Percentiles rank a stretch among this genome's conserved stretches.
Conservation (phyloP, 208 protist genomes). For the Vickermania spadyakhi region DNA sequence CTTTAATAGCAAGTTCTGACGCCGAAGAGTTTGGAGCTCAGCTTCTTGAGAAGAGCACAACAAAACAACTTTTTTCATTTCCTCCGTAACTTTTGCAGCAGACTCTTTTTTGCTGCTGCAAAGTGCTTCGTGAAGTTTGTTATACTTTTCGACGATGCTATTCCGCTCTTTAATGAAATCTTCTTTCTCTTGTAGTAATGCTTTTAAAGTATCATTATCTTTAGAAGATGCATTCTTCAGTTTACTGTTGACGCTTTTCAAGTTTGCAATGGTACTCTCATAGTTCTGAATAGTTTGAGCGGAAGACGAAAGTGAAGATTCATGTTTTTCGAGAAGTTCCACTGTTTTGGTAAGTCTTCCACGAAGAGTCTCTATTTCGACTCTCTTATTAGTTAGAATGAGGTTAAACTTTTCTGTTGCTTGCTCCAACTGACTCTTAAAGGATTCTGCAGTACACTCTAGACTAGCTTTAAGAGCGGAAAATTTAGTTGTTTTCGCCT, state of each 20-base stretch:
- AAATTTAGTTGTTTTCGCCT: conserved; percentile 1
- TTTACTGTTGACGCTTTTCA: conserved; percentile 43
- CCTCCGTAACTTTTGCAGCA: conserved; percentile 24
- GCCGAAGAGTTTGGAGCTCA: conserved; percentile 61
- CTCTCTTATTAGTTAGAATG: conserved; percentile 22
- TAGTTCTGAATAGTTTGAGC: conserved; percentile 14
- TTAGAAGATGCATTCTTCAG: conserved; percentile 45
- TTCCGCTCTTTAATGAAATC: conserved; percentile 53
- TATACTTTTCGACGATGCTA: conserved; percentile 74
- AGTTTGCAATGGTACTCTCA: conserved; percentile 22
- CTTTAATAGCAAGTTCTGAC: conserved; percentile 64
- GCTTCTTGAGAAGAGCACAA: conserved; percentile 55
- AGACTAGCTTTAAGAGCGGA: conserved; percentile 8
- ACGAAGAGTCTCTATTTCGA: conserved; percentile 33
- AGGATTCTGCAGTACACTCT: neutral
- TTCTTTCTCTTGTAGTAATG: conserved; percentile 41
- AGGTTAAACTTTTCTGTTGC: conserved; percentile 23
- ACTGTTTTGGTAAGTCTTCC: conserved; percentile 39
- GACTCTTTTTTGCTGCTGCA: conserved; percentile 36
- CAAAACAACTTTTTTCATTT: conserved; percentile 46
- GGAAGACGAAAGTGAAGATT: conserved; percentile 9
- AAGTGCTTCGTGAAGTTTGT: conserved; percentile 68
- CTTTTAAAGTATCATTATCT: conserved; percentile 41
- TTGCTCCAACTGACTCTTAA: conserved; percentile 13
- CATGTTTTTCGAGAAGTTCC: conserved; percentile 35